Conservation (phyloP, 108 stramenopile genomes). For the Schizochytrium sp. region DNA sequence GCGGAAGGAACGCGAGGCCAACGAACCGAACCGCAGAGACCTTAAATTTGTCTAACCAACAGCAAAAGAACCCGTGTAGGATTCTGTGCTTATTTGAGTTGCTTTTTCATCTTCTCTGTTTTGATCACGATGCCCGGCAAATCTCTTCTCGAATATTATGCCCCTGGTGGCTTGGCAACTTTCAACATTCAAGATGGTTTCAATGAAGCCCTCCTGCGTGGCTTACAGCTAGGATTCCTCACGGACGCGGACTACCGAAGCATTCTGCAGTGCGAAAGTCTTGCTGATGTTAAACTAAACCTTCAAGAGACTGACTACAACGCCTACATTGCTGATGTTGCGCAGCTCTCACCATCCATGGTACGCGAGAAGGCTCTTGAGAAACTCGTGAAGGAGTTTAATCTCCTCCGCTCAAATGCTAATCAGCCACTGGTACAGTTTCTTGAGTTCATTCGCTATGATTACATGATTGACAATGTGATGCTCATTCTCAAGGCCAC, state of each 20-base stretch:
- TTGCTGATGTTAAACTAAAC: conserved; percentile 95
- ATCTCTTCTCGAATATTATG: background rate
- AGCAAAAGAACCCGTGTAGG: too few relatives aligned
- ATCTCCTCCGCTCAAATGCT: conserved; percentile 95
- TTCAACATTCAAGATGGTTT: conserved; percentile 98
- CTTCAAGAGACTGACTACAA: conserved; percentile 96
- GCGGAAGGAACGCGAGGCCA: too few relatives aligned
- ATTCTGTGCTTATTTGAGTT: too few relatives aligned
- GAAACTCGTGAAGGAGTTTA: conserved; percentile 94
- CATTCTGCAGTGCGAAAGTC: conserved; percentile 92
- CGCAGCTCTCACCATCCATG: conserved; percentile 81
- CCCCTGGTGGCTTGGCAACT: conserved; percentile 84
- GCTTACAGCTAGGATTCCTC: conserved; percentile 94
- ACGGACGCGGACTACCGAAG: conserved; percentile 91
- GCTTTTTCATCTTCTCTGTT: too few relatives aligned
- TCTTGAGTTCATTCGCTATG: conserved; percentile 98
- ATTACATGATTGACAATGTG: conserved; percentile 99
- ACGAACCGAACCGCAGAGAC: too few relatives aligned
- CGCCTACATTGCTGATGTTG: conserved; percentile 86
- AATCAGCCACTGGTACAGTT: conserved; percentile 94
- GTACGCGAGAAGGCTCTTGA: conserved; percentile 53
- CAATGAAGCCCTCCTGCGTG: conserved; percentile 91
- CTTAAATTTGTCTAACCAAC: too few relatives aligned
- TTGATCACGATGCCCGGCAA: conserved; percentile 1
- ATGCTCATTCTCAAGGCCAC: conserved; percentile 98